Conservation (phyloP, 1,284 basidiomycete genomes). For the Dichomitus squalens region DNA sequence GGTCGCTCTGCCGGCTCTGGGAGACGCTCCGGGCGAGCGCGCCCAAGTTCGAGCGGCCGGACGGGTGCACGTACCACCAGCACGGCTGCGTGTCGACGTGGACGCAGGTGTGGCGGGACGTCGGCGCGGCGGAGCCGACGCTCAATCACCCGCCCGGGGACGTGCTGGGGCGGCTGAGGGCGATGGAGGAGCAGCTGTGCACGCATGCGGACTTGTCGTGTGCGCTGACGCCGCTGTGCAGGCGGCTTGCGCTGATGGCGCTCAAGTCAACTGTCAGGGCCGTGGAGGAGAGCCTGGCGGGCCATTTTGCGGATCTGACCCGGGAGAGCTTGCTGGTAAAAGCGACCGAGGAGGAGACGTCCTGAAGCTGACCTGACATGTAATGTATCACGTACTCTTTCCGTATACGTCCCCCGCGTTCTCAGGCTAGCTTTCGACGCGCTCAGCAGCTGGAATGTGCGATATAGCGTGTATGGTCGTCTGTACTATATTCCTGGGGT, state of each 20-base stretch:
- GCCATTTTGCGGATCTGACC: slow-evolving; percentile 31
- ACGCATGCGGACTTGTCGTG: slow-evolving; percentile 27
- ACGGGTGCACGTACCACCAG: slow-evolving; percentile 35
- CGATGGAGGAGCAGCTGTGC: slow-evolving; percentile 29
- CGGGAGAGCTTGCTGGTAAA: neutral
- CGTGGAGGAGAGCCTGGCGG: slow-evolving; percentile 29
- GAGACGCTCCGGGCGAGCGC: slow-evolving; percentile 25
- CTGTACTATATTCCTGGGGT: neutral
- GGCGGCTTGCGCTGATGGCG: slow-evolving; percentile 33
- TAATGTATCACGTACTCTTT: neutral
- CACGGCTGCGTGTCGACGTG: slow-evolving; percentile 35
- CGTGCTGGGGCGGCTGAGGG: slow-evolving; percentile 32
- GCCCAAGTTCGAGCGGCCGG: slow-evolving; percentile 30
- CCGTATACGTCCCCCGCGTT: neutral
- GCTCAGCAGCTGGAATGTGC: neutral
- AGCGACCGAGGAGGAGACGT: neutral
- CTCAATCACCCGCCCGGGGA: slow-evolving; percentile 23
- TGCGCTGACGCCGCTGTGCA: slow-evolving; percentile 35
- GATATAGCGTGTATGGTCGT: neutral
- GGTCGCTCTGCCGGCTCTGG: slow-evolving; percentile 34
- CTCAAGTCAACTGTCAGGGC: slow-evolving; percentile 33
- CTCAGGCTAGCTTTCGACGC: neutral
- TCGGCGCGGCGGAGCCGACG: slow-evolving; percentile 22
- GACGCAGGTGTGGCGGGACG: slow-evolving; percentile 30
- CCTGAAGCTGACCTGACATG: neutral